phyloP scores from a whole-genome alignment of 2,329 filamentous ascomycete species.

The Penicillium sp. region DNA sequence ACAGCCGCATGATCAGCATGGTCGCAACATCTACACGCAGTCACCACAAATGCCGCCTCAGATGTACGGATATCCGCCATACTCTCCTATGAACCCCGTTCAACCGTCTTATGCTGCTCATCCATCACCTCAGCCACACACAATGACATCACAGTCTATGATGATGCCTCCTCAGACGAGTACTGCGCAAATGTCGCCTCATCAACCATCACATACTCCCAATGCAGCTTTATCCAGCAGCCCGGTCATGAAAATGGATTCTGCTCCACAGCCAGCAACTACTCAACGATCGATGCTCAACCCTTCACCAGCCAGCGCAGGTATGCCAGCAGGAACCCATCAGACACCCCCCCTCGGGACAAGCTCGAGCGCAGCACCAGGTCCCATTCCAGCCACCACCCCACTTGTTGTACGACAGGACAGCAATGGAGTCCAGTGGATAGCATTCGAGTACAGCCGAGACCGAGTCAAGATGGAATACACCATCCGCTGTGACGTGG shows the following conservation, averaged over 20 bases:
- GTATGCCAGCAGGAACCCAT: constrained; percentile 42
- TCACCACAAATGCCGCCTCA: constrained; percentile 78
- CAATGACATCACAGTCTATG: constrained; percentile 56
- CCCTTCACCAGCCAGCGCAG: constrained; percentile 51
- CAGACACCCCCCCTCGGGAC: constrained; percentile 55
- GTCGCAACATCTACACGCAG: constrained; percentile 78
- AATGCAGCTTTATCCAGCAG: constrained; percentile 63
- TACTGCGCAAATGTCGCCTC: constrained; percentile 41
- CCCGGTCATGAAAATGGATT: constrained; percentile 51
- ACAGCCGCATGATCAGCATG: constrained; percentile 83
- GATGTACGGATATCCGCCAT: constrained; percentile 74
- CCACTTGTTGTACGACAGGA: constrained; percentile 92
- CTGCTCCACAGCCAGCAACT: constrained; percentile 39
- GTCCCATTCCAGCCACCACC: constrained; percentile 94
- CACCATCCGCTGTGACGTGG: constrained; percentile 95
- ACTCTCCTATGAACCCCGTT: constrained; percentile 53
- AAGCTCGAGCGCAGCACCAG: constrained; percentile 88
- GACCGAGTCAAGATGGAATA: constrained; percentile 99
- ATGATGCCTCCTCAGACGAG: constrained; percentile 52
- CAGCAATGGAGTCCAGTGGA: constrained; percentile 97
- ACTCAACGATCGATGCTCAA: constrained; percentile 39
- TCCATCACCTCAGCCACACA: constrained; percentile 54
- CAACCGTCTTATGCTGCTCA: constrained; percentile 60
- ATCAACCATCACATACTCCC: constrained; percentile 43
- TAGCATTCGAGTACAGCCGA: constrained; percentile 95